Conservation (phyloP, 495 filamentous ascomycete species). For the Jackrogersella multiformis region DNA sequence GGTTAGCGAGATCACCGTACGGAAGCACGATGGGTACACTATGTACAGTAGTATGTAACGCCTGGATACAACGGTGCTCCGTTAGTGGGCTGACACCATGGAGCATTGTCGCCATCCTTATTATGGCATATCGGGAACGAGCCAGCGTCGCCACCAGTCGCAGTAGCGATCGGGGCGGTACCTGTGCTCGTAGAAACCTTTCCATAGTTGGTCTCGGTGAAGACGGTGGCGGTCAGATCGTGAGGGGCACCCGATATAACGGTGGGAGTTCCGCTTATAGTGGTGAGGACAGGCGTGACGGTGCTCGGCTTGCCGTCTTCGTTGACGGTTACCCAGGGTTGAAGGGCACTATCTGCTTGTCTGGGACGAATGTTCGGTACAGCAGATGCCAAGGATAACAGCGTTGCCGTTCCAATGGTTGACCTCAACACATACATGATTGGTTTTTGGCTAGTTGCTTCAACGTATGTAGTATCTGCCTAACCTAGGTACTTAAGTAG, state of each 20-base stretch:
- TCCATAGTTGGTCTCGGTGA: slow-evolving; percentile 47
- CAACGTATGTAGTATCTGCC: background rate
- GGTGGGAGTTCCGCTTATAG: slow-evolving; percentile 51
- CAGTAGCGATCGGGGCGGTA: slow-evolving; percentile 41
- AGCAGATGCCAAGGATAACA: slow-evolving; percentile 31
- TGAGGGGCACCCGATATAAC: slow-evolving; percentile 51
- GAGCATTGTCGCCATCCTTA: slow-evolving; percentile 47
- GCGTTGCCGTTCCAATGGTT: slow-evolving; percentile 18
- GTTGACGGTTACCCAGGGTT: slow-evolving; percentile 55
- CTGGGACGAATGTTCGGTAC: slow-evolving; percentile 33
- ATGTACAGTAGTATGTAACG: slow-evolving; percentile 52
- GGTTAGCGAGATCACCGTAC: slow-evolving; percentile 11
- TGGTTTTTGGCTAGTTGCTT: background rate
- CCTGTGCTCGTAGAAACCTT: slow-evolving; percentile 46
- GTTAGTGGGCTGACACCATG: slow-evolving; percentile 53
- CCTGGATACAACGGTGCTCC: slow-evolving; percentile 47
- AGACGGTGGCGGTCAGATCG: slow-evolving; percentile 53
- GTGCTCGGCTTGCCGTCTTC: slow-evolving; percentile 49
- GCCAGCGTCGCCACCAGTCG: slow-evolving; percentile 44
- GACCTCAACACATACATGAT: slow-evolving; percentile 25
- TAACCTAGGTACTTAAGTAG: too few species aligned
- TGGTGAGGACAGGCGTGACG: slow-evolving; percentile 52
- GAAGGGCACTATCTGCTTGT: slow-evolving; percentile 37
- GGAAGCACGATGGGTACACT: background rate
- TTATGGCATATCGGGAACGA: slow-evolving; percentile 53